Percentiles rank a stretch among this genome's conserved stretches.
Evolutionary conservation across 2,329 filamentous ascomycete genomes (phyloP).

Genomic region (Scopulariopsis brevicaulis): DNA sequence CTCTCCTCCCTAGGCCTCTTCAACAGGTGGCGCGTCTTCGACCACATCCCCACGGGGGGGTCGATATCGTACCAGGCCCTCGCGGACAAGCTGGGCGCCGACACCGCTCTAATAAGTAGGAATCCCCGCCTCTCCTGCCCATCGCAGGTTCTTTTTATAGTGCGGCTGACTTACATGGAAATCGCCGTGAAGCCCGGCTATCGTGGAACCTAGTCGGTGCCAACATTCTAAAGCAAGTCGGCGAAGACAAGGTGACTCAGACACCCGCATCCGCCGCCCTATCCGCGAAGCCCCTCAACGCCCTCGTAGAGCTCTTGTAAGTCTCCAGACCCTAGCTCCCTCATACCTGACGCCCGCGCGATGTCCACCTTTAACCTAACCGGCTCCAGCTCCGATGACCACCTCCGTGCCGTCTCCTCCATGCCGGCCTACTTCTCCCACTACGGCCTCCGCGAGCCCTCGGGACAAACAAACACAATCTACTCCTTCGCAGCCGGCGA

Average conservation of each 20-base stretch:
- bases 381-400: constrained; percentile 13
- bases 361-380: neutral
- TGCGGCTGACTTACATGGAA: neutral
- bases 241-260: neutral
- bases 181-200: neutral
- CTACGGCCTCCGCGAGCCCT: constrained; percentile 18
- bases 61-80: constrained; percentile 15
- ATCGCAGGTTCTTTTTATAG: neutral
- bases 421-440: constrained; percentile 19
- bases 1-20: neutral
- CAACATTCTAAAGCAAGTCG: neutral
- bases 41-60: constrained; percentile 2
- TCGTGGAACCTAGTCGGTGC: neutral
- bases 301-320: neutral
- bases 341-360: neutral
- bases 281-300: neutral
- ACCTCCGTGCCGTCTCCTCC: constrained; percentile 10
- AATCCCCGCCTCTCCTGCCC: neutral
- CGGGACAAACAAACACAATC: constrained; percentile 12
- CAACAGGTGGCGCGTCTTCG: neutral
- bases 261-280: neutral
- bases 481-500: constrained; percentile 16
- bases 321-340: neutral
- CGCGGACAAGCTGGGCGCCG: constrained; percentile 14
- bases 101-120: constrained; percentile 13